Base-by-base conservation (phyloP, 805 yeast species). In the Vanderwaltozyma tropicalis region DNA sequence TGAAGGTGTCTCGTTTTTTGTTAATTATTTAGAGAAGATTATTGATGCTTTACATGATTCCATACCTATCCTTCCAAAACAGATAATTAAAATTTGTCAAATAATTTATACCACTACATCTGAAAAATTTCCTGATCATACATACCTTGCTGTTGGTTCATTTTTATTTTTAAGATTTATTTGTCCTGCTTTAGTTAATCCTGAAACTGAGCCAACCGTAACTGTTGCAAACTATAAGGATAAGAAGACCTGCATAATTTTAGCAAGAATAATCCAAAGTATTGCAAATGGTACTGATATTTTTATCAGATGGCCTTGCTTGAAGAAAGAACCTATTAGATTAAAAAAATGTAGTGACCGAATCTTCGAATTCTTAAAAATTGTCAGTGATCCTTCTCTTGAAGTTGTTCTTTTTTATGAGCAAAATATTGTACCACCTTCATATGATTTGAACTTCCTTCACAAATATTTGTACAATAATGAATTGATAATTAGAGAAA, bases 181-280 rank as follows among this genome's bases (percentile, higher is more conserved):
- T 43, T 81, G 92, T 53, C 96, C 96, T 12, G 94, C 94, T 0
- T 77, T 87, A 46, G 86, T 87, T n/a, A 75, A 84, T n/a, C 95
- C 96, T 0, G 94, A 84, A 40, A 41, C 61, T 10, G 65, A 67
- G 42, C 52, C 51, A 31, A 52, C 63, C 28, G 52, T 58, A 20
- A 55, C 53, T 13, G 47, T 67, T 53, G 48, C 72, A 13, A 62
- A 61, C 36, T 45, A 57, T 13, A 55, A 51, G 19, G 63, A 67
- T 2, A 66, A 84, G 44, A 69, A 92, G 46, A 74, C 82, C 0
- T 69, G 82, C 38, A 74, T 87, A 45, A 76, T 83, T 40, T 57
- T 87, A 22, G 94, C 94, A 1, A 82, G 84, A 48, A 77, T 81
- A 12, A 61, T 88, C 20, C 96, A 88, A 60, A 74, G 78, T 46